Percentiles rank a stretch among this genome's conserved stretches.
These are phyloP conservation scores for Silene vulgaris DNA, from an alignment of 179 eudicot species.

Conservation along the genomic window DNA sequence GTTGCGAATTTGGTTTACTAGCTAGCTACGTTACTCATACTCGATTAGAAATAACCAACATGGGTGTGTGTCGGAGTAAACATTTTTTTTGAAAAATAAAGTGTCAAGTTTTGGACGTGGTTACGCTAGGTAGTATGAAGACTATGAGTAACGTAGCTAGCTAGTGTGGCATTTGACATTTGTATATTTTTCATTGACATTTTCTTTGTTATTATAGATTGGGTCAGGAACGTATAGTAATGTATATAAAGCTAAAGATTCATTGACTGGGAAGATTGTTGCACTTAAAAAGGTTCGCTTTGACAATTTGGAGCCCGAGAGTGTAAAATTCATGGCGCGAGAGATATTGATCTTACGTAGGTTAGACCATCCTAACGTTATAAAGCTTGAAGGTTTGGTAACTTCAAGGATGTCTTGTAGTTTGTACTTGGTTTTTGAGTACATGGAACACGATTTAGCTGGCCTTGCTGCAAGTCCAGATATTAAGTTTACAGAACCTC, in stretches of 20 bases:
- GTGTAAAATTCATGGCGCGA: constrained; percentile 78
- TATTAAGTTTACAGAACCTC: constrained; percentile 48
- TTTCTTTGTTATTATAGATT: constrained; percentile 38
- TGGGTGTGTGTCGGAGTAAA: too few relatives aligned
- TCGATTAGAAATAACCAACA: too few relatives aligned
- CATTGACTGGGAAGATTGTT: constrained; percentile 58
- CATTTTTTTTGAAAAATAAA: too few relatives aligned
- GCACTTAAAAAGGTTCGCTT: constrained; percentile 79
- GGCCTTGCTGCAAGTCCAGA: constrained; percentile 66
- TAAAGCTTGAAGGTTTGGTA: constrained; percentile 67
- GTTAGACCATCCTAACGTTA: constrained; percentile 72
- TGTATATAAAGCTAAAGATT: constrained; percentile 84
- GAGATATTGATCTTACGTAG: constrained; percentile 73
- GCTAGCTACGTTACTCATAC: neutral
- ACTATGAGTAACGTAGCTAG: neutral
- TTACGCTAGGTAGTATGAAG: too few relatives aligned
- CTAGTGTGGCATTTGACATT: constrained; percentile 7
- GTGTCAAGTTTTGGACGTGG: too few relatives aligned
- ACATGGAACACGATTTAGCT: constrained; percentile 66
- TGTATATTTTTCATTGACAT: constrained; percentile 2
- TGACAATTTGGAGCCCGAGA: constrained; percentile 80
- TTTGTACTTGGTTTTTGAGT: constrained; percentile 58
- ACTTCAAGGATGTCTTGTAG: constrained; percentile 64
- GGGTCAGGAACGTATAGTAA: constrained; percentile 88
- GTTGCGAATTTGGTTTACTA: constrained; percentile 12